Percentiles rank a stretch among this genome's conserved stretches.
These are phyloP conservation scores for Boletus holoroseus DNA, from an alignment of 1,284 basidiomycete species.

Conservation along the genomic window DNA sequence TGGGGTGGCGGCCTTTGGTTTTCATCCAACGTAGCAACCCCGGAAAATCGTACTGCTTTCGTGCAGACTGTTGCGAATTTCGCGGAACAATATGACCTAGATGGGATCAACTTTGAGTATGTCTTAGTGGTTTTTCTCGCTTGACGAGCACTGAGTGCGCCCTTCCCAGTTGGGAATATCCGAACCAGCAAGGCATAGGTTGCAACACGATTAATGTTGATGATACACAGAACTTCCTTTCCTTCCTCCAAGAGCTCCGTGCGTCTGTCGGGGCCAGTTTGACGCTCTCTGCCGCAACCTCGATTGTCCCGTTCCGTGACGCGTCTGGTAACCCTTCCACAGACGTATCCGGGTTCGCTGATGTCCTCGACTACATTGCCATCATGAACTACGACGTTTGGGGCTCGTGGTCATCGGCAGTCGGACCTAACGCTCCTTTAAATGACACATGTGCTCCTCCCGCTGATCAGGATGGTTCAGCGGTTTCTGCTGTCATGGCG, in stretches of 20 bases:
- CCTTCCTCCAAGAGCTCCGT: constrained; percentile 48
- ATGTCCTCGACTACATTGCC: constrained; percentile 56
- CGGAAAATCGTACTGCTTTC: constrained; percentile 59
- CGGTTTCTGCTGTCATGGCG: constrained; percentile 51
- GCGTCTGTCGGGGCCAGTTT: constrained; percentile 36
- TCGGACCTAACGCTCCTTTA: constrained; percentile 69
- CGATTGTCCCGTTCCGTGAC: constrained; percentile 53
- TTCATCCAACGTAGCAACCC: constrained; percentile 60
- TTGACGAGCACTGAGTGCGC: constrained; percentile 3
- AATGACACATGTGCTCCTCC: constrained; percentile 53
- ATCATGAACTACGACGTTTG: constrained; percentile 75
- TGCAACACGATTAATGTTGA: constrained; percentile 40
- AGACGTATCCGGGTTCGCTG: constrained; percentile 44
- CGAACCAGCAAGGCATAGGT: constrained; percentile 40
- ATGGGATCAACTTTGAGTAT: constrained; percentile 29
- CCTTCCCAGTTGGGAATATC: constrained; percentile 47
- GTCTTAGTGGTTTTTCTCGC: background rate
- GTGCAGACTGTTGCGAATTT: constrained; percentile 59
- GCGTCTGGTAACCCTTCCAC: constrained; percentile 46
- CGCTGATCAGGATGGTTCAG: constrained; percentile 55
- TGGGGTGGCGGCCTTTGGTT: constrained; percentile 73
- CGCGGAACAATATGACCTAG: constrained; percentile 45
- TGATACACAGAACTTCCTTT: constrained; percentile 44
- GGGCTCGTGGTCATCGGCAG: constrained; percentile 45
- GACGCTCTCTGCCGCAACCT: constrained; percentile 55